These are phyloP conservation scores for Lipomyces chichibuensis DNA, from an alignment of 805 yeast genomes.

Conservation along the genomic window DNA sequence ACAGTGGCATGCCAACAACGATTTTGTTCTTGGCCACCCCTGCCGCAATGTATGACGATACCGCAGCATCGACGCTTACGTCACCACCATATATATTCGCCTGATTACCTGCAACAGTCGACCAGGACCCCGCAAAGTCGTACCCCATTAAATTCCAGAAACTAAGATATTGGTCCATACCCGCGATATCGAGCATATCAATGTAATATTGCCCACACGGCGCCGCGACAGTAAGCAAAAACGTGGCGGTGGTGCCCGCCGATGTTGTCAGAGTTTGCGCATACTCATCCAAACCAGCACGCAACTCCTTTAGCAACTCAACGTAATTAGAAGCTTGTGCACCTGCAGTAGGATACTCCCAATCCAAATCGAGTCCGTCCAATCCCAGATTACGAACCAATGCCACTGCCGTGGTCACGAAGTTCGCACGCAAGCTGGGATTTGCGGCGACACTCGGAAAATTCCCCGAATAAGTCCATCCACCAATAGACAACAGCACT, in stretches of 20 bases:
- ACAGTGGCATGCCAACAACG: slow-evolving; percentile 83
- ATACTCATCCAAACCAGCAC: slow-evolving; percentile 47
- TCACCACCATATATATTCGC: slow-evolving; percentile 63
- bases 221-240: slow-evolving; percentile 70
- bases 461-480: slow-evolving; percentile 60
- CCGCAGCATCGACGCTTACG: slow-evolving; percentile 54
- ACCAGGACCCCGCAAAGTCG: slow-evolving; percentile 71
- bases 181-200: slow-evolving; percentile 49
- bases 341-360: slow-evolving; percentile 76
- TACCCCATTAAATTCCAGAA: slow-evolving; percentile 92
- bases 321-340: slow-evolving; percentile 54
- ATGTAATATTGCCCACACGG: slow-evolving; percentile 60
- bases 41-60: slow-evolving; percentile 48
- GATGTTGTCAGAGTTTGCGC: slow-evolving; percentile 41
- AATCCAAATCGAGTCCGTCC: slow-evolving; percentile 92
- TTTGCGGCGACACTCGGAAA: slow-evolving; percentile 50
- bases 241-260: slow-evolving; percentile 30
- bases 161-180: slow-evolving; percentile 61
- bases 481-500: slow-evolving; percentile 79
- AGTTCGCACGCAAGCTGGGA: slow-evolving; percentile 47
- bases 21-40: slow-evolving; percentile 46
- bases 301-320: slow-evolving; percentile 49
- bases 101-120: slow-evolving; percentile 59
- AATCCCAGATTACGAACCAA: slow-evolving; percentile 55
- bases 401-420: slow-evolving; percentile 55